These are phyloP conservation scores for Sclerospora graminicola DNA, from an alignment of 352 stramenopile species.

Conservation along the genomic window DNA sequence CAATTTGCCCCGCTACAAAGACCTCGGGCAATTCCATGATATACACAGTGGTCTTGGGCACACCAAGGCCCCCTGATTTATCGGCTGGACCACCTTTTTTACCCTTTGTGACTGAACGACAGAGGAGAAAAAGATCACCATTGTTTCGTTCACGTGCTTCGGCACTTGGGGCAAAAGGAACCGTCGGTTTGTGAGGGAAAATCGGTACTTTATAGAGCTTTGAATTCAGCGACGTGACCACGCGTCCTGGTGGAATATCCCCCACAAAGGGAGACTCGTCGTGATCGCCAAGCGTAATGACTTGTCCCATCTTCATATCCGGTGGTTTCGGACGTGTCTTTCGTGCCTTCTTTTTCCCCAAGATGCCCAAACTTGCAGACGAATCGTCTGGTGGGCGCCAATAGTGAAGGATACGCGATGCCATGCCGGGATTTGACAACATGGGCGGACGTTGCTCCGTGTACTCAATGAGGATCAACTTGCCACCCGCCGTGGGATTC, in stretches of 20 bases:
- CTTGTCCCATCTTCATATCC: constrained; percentile 69
- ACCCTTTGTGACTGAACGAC: constrained; percentile 58
- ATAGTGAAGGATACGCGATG: constrained; percentile 76
- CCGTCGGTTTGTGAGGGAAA: constrained; percentile 52
- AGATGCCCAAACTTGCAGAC: constrained; percentile 20
- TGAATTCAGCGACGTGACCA: constrained; percentile 75
- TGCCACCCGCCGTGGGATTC: constrained; percentile 59
- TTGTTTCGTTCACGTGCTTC: constrained; percentile 31
- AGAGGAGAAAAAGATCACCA: constrained; percentile 63
- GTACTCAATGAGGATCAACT: constrained; percentile 79
- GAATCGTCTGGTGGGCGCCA: constrained; percentile 61
- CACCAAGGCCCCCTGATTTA: constrained; percentile 23
- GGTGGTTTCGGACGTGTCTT: constrained; percentile 59
- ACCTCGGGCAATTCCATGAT: constrained; percentile 71
- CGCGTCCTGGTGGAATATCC: constrained; percentile 59
- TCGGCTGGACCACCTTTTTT: constrained; percentile 36
- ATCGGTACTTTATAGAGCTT: constrained; percentile 81
- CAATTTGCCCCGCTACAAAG: constrained; percentile 69
- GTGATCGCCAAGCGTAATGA: constrained; percentile 72
- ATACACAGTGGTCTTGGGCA: constrained; percentile 54
- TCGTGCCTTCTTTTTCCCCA: constrained; percentile 68
- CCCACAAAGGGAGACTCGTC: constrained; percentile 78
- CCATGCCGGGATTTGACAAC: constrained; percentile 75
- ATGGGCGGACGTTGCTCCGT: constrained; percentile 76
- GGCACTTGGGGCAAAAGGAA: constrained; percentile 35